Conservation (phyloP, 352 stramenopile genomes). For the Globisporangium okanoganense region DNA sequence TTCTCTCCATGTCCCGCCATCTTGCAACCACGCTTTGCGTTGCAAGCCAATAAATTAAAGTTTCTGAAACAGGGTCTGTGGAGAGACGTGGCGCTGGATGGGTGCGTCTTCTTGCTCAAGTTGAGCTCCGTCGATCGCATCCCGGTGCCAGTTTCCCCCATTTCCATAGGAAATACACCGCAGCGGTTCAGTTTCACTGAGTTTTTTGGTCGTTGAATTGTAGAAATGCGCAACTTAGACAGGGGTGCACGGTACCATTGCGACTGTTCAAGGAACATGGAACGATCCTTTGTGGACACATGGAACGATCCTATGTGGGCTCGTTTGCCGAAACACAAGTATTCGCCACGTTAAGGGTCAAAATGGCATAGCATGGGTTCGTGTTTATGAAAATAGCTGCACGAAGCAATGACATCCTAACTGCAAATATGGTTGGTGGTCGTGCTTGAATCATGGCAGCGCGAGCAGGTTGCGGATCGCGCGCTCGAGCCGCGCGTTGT, state of each 20-base stretch:
- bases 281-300: conserved; percentile 11
- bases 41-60: not conserved
- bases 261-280: conserved; percentile 15
- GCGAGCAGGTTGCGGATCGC: not conserved
- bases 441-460: not conserved
- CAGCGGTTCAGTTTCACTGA: conserved; percentile 1
- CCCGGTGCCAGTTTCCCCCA: conserved; percentile 4
- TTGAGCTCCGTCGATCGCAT: not conserved
- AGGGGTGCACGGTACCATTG: not conserved
- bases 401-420: too few relatives aligned
- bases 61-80: not conserved
- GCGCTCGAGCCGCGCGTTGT: conserved; percentile 12
- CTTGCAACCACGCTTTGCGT: not conserved
- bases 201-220: conserved; percentile 9
- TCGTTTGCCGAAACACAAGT: too few relatives aligned
- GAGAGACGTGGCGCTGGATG: conserved; percentile 12
- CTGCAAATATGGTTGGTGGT: too few relatives aligned
- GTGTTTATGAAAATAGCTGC: not conserved
- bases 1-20: not conserved
- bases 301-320: too few relatives aligned
- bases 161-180: not conserved
- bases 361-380: too few relatives aligned
- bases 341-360: too few relatives aligned
- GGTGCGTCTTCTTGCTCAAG: conserved; percentile 1
- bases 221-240: not conserved